Evolutionary conservation across 306 rosid species (phyloP).

Genomic region (Echinosophora koreensis): DNA sequence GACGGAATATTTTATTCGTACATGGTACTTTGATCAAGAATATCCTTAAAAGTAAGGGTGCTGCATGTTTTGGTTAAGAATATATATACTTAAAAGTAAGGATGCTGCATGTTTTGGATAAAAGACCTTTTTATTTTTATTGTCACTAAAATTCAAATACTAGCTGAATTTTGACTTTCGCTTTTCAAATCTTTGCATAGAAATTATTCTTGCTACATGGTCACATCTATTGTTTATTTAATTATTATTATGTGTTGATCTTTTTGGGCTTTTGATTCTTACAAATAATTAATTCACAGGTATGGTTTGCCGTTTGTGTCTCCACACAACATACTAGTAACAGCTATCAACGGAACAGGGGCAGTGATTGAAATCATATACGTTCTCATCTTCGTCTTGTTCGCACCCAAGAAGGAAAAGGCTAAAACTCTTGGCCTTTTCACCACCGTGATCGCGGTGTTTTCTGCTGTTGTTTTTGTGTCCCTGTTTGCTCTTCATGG

Average conservation of each 20-base stretch:
- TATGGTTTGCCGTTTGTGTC: slow-evolving; percentile 90
- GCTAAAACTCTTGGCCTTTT: slow-evolving; percentile 63
- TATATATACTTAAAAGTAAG: not conserved
- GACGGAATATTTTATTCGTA: not conserved
- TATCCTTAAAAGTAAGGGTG: not conserved
- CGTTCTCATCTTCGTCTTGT: slow-evolving; percentile 62
- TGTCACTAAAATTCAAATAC: too few species aligned
- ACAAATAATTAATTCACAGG: slow-evolving; percentile 49
- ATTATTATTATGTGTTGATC: not conserved
- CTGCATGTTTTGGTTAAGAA: too few species aligned
- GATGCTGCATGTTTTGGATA: not conserved
- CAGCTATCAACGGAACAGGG: slow-evolving; percentile 76
- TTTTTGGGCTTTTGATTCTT: not conserved
- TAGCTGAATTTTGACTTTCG: not conserved
- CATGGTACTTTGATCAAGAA: not conserved
- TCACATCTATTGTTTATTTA: not conserved
- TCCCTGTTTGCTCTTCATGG: slow-evolving; percentile 71
- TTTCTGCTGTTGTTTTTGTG: slow-evolving; percentile 64
- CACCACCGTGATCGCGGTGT: slow-evolving; percentile 50
- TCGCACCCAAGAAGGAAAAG: slow-evolving; percentile 67
- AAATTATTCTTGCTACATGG: not conserved
- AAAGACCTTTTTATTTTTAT: too few species aligned
- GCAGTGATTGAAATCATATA: slow-evolving; percentile 69
- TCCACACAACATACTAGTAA: slow-evolving; percentile 73
- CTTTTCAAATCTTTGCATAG: not conserved